These are phyloP conservation scores for Peronospora farinosa DNA, from an alignment of 352 stramenopile genomes.

Conservation along the genomic window DNA sequence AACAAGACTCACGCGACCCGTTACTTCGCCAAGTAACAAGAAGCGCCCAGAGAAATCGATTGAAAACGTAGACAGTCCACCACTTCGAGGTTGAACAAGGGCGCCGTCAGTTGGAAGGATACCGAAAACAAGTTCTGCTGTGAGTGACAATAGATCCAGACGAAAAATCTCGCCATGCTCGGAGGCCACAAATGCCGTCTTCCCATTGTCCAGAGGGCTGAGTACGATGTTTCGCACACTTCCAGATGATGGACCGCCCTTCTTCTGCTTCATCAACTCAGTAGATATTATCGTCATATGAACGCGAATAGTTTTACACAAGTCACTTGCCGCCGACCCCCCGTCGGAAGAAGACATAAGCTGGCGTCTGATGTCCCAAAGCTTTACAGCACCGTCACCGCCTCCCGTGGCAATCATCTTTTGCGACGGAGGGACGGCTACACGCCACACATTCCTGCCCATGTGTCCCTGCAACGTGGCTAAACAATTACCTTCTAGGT, in stretches of 20 bases:
- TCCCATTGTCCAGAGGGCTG: constrained; percentile 19
- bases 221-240: constrained; percentile 53
- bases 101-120: constrained; percentile 3
- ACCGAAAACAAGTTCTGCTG: constrained; percentile 31
- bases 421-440: constrained; percentile 45
- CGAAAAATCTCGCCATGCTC: constrained; percentile 57
- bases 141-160: constrained; percentile 32
- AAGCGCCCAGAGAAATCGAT: constrained; percentile 28
- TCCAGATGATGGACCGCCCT: constrained; percentile 24
- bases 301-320: constrained; percentile 20
- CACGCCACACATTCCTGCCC: constrained; percentile 74
- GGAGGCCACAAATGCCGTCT: constrained; percentile 48
- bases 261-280: constrained; percentile 24
- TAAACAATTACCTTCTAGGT: constrained; percentile 46
- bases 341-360: constrained; percentile 35
- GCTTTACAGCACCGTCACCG: constrained; percentile 70
- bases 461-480: constrained; percentile 70
- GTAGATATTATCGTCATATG: constrained; percentile 9
- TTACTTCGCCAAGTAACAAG: constrained; percentile 53
- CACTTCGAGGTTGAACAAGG: constrained; percentile 14
- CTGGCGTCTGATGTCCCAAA: constrained; percentile 66
- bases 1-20: constrained; percentile 46
- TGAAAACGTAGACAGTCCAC: constrained; percentile 40
- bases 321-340: constrained; percentile 4
- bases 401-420: constrained; percentile 62